These are phyloP conservation scores for Ilyonectria robusta DNA, from an alignment of 2,329 filamentous ascomycete genomes.

Conservation along the genomic window DNA sequence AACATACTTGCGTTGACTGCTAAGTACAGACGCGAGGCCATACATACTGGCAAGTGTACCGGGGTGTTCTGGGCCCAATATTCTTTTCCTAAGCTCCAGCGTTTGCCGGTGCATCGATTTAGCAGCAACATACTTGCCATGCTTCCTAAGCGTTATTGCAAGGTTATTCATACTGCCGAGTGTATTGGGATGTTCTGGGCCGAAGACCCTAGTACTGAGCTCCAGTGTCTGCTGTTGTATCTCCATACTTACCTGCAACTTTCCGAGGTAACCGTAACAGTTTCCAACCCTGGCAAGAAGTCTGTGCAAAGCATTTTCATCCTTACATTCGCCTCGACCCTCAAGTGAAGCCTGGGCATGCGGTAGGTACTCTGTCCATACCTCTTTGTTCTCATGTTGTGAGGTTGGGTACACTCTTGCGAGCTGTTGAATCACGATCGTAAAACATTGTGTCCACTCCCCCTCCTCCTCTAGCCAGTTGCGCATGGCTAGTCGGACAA, in stretches of 20 bases:
- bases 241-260: conserved; percentile 36
- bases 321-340: neutral
- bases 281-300: neutral
- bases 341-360: conserved; percentile 34
- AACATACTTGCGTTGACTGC: neutral
- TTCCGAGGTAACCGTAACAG: neutral
- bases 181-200: neutral
- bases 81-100: neutral
- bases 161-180: neutral
- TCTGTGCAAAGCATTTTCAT: neutral
- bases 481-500: conserved; percentile 49
- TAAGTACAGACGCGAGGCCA: neutral
- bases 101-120: conserved; percentile 2
- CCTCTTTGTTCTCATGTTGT: conserved; percentile 32
- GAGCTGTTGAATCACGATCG: conserved; percentile 30
- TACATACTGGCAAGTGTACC: neutral
- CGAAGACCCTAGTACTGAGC: neutral
- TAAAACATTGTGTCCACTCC: conserved; percentile 1
- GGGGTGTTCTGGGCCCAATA: neutral
- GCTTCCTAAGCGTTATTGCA: neutral
- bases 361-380: conserved; percentile 45
- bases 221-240: neutral
- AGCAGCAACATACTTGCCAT: conserved; percentile 36
- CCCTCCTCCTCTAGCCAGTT: conserved; percentile 46
- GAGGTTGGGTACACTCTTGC: conserved; percentile 27